These are phyloP conservation scores for Pinus tabuliformis DNA, from an alignment of 75 land plant genomes.

Conservation along the genomic window DNA sequence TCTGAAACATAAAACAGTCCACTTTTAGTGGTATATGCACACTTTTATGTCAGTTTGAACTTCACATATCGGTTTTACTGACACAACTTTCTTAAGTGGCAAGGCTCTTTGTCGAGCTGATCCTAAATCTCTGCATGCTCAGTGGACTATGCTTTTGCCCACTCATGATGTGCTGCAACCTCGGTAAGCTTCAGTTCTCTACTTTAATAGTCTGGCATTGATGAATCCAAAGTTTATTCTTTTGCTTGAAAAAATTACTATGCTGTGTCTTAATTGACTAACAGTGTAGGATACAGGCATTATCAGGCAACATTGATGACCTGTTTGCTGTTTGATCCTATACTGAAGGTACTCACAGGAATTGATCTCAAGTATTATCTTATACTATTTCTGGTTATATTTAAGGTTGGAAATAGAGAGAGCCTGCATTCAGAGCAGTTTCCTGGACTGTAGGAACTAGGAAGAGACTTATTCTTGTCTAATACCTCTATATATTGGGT, in stretches of 20 bases:
- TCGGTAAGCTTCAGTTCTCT: conserved; percentile 39
- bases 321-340: conserved; percentile 70
- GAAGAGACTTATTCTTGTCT: background rate
- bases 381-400: background rate
- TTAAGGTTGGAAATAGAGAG: background rate
- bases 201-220: background rate
- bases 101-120: conserved; percentile 95
- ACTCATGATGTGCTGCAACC: conserved; percentile 77
- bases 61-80: background rate
- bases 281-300: conserved; percentile 35
- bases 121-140: conserved; percentile 77
- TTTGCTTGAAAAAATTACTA: background rate
- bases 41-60: background rate
- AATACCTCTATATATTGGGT: background rate
- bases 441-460: background rate
- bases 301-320: conserved; percentile 61
- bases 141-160: conserved; percentile 89
- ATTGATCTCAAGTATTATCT: background rate
- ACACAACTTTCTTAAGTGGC: conserved; percentile 2
- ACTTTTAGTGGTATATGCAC: no score
- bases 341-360: conserved; percentile 43
- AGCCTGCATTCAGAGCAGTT: background rate
- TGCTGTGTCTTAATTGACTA: conserved; percentile 5
- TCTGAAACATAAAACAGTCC: no score
- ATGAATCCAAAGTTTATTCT: background rate